Evolutionary conservation across 2,329 filamentous ascomycete genomes (phyloP), one percentile per base, ranked within the genome.

Genomic region (Fusarium compactum): DNA sequence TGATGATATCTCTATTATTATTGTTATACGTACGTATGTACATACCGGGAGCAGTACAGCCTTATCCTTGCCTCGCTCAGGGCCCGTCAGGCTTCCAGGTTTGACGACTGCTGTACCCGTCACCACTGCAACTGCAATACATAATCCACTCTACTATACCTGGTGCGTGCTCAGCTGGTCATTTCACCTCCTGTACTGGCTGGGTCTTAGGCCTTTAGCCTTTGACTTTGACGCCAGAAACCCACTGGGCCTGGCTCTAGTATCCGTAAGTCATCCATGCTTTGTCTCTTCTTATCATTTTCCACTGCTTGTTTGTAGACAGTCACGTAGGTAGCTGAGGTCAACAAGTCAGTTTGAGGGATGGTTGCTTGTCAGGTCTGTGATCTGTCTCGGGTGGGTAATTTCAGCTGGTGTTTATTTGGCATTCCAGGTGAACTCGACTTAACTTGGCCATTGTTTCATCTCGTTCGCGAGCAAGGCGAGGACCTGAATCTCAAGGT

Each of bases 151-250:
- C 18, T 67, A 40, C 46, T 62, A 59, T 48, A 40, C 47, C 29
- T 70, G 67, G 60, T 69, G 56, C 48, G 68, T 71, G 69, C 67
- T 56, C 53, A 56, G 44, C 50, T 57, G 47, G 63, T 68, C 63
- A 63, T 67, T 48, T 70, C 59, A 63, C 47, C 54, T 70, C 64
- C 46, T 64, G 58, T 53, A 54, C n/a, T 45, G 46, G 41, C 50
- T 62, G 57, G 38, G 50, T 27, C 20, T 50, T 38, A 38, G 34
- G 34, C 34, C 51, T 58, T 40, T 70, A 48, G 48, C 53, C 62
- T 47, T 70, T 58, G 47, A 59, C 67, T 70, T 70, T 70, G 24
- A 58, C 51, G 45, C 62, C 66, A 69, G 55, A 64, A 67, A 54
- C 50, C 53, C 62, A 41, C 62, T 65, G 45, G 62, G 34, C 53